Percentiles rank a stretch among this genome's conserved stretches.
Evolutionary conservation across 345 rosid species (phyloP).

Genomic region (Salix koriyanagi): DNA sequence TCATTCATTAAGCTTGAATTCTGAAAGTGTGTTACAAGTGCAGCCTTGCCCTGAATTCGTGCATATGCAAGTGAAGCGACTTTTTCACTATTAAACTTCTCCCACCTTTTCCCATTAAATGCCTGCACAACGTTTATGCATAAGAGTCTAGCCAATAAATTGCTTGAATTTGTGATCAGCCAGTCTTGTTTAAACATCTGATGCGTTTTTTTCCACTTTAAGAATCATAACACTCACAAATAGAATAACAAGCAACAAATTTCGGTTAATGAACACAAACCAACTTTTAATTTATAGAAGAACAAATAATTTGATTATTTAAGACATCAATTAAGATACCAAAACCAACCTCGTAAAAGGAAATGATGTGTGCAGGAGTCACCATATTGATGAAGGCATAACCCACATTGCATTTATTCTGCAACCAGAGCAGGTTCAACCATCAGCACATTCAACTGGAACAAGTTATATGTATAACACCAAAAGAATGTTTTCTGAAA

Average conservation of each 20-base stretch:
- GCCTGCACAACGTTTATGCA: constrained; percentile 8
- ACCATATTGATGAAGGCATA: constrained; percentile 27
- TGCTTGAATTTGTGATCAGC: neutral
- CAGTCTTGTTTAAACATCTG: neutral
- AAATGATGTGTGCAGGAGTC: constrained; percentile 19
- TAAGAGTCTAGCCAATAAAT: neutral
- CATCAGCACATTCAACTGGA: neutral
- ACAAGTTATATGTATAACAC: neutral
- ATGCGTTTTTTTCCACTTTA: neutral
- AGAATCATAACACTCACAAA: neutral
- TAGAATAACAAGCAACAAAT: neutral
- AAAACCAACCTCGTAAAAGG: constrained; percentile 16
- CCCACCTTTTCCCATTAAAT: constrained; percentile 26
- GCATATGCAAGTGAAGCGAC: constrained; percentile 26
- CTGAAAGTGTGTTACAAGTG: constrained; percentile 23
- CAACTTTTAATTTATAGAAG: neutral
- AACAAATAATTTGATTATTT: neutral
- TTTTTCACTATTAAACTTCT: constrained; percentile 24
- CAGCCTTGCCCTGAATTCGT: constrained; percentile 23
- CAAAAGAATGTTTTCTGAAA: neutral
- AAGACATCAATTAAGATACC: neutral
- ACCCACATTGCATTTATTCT: constrained; percentile 25
- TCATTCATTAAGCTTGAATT: constrained; percentile 26
- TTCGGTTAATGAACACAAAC: neutral
- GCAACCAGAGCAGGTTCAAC: constrained; percentile 3